Evolutionary conservation across 1,139 yeast genomes (phyloP), one percentile per base, ranked within the genome.

Genomic region (Taphrina sp.): DNA sequence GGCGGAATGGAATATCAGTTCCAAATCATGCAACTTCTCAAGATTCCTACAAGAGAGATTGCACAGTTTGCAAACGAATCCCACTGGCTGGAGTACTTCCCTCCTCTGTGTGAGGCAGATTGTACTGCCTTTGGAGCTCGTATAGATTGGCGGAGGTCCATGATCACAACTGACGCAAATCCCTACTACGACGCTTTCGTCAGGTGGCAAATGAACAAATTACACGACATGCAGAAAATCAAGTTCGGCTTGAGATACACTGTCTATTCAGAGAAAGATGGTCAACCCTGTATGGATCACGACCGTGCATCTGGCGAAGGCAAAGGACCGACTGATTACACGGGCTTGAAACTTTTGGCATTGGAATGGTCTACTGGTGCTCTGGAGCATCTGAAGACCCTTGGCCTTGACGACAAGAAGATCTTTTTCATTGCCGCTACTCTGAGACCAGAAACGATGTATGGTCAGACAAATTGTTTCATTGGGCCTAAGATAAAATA

Each of bases 261-360:
- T 63, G 88, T 92, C 65, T 92, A 87, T 74, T 90, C 97, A 39
- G 95, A 90, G 68, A 90, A 86, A 74, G 98, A 92, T 73, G 96
- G 96, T 60, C 99, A 92, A 76, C 95, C 98, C 45, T 92, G 99
- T 77, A 90, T 92, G 89, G 98, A 92, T 72, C 99, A 92, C 72
- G 99, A 92, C 73, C 85, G 99, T 78, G 85, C 80, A 71, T 81
- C 92, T 52, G 99, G 99, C 69, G 99, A 92, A 76, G 98, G 95
- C 70, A 90, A 92, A 52, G 80, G 84, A 64, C 96, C 98, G 41
- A 98, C 94, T 73, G 98, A 92, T 72, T 92, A 92, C 72, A 83
- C 89, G 41, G 96, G 94, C 65, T 82, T 92, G 68, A 92, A 92
- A 77, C 92, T 92, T 67, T 74, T 78, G 70, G 77, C 85, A 47